phyloP scores from a whole-genome alignment of 805 yeast species.

The Clavispora phyllophila region DNA sequence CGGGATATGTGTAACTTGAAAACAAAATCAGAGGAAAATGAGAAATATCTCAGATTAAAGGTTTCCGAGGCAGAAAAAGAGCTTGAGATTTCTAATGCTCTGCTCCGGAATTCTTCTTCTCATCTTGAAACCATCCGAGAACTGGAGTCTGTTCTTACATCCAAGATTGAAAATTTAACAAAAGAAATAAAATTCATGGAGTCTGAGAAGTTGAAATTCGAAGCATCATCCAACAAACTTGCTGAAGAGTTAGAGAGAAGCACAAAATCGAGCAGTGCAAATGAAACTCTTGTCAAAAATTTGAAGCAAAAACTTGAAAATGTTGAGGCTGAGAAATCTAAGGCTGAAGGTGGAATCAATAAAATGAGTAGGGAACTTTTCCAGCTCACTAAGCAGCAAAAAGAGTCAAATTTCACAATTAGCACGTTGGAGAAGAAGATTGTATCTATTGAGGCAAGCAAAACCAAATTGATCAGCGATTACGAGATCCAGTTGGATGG shows the following conservation, averaged over 20 bases:
- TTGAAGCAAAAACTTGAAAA: conserved; percentile 28
- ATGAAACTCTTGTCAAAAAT: conserved; percentile 23
- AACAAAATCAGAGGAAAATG: conserved; percentile 14
- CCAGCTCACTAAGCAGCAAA: conserved; percentile 56
- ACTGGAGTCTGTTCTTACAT: conserved; percentile 17
- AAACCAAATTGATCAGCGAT: conserved; percentile 27
- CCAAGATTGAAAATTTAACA: conserved; percentile 18
- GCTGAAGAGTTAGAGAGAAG: conserved; percentile 29
- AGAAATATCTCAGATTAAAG: conserved; percentile 16
- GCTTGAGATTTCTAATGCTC: conserved; percentile 20
- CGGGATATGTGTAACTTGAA: conserved; percentile 20
- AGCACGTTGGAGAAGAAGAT: conserved; percentile 41
- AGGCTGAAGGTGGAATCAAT: conserved; percentile 82
- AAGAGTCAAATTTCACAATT: conserved; percentile 41
- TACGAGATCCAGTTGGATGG: conserved; percentile 18
- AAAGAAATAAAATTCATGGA: conserved; percentile 22
- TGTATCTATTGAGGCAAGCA: conserved; percentile 21
- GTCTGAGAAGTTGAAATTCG: conserved; percentile 26
- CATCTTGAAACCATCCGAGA: conserved; percentile 18
- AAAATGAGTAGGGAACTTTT: conserved; percentile 84
- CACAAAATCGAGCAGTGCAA: conserved; percentile 19
- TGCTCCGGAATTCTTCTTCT: conserved; percentile 6
- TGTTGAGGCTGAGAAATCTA: conserved; percentile 43
- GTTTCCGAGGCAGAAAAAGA: conserved; percentile 8
- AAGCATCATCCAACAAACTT: conserved; percentile 23